Conservation (phyloP, 169 alveolate genomes). For the Perkinsus marinus region DNA sequence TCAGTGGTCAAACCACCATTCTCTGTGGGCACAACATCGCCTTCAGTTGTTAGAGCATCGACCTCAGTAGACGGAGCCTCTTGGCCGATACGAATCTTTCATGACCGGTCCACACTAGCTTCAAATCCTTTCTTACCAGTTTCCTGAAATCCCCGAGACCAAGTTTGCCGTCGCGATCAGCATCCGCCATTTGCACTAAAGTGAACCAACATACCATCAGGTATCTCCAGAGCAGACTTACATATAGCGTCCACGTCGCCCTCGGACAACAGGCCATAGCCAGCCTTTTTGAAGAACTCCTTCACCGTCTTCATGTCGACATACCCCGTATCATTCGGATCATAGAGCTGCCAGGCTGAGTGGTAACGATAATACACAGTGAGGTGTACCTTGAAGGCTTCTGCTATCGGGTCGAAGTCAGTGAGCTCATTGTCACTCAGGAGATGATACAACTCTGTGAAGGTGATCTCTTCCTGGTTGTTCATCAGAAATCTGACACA, state of each 20-base stretch:
- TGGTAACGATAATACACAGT: neutral
- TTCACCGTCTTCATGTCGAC: slow-evolving; percentile 11
- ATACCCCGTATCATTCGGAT: slow-evolving; percentile 24
- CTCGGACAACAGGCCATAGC: slow-evolving; percentile 23
- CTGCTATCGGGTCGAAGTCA: slow-evolving; percentile 28
- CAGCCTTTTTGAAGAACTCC: slow-evolving; percentile 13
- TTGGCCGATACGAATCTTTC: neutral
- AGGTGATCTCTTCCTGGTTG: slow-evolving; percentile 14
- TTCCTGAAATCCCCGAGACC: slow-evolving; percentile 23
- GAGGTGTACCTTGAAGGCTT: slow-evolving; percentile 22
- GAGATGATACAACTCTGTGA: slow-evolving; percentile 18
- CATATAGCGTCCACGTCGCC: slow-evolving; percentile 12
- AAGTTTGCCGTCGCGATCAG: slow-evolving; percentile 19
- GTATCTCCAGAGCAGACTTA: neutral
- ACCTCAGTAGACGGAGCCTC: neutral
- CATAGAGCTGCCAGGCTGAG: slow-evolving; percentile 1
- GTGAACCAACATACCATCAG: neutral
- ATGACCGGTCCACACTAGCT: neutral
- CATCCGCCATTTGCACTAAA: slow-evolving; percentile 20
- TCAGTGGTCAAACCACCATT: neutral
- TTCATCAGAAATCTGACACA: slow-evolving; percentile 9
- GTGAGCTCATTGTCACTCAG: slow-evolving; percentile 18
- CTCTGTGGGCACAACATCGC: neutral
- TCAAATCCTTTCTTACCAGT: neutral
- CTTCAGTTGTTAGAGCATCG: neutral